phyloP scores from a whole-genome alignment of 2,329 filamentous ascomycete genomes.

The Claviceps maximensis region DNA sequence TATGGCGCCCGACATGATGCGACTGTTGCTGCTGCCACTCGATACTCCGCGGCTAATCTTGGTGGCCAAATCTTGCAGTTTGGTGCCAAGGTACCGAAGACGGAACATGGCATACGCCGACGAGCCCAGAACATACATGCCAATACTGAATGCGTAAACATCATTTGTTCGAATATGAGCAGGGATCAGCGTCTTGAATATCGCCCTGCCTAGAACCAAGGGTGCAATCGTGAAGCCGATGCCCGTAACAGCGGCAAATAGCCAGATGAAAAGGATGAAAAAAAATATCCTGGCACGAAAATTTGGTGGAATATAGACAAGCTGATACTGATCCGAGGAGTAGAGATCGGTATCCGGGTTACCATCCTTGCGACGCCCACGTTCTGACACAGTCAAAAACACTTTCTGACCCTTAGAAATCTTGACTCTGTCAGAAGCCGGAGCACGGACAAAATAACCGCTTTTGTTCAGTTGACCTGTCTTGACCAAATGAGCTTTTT shows the following conservation, averaged over 20 bases:
- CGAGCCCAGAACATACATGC: slow-evolving; percentile 67
- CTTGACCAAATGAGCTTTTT: slow-evolving; percentile 32
- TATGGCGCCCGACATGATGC: slow-evolving; percentile 15
- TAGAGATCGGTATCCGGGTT: slow-evolving; percentile 36
- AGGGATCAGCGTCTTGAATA: slow-evolving; percentile 64
- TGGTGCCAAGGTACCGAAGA: slow-evolving; percentile 24
- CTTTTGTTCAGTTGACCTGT: slow-evolving; percentile 47
- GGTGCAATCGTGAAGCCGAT: slow-evolving; percentile 77
- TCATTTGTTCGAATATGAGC: slow-evolving; percentile 70
- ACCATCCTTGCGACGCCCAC: slow-evolving; percentile 50
- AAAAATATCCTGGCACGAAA: slow-evolving; percentile 69
- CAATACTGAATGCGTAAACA: slow-evolving; percentile 89
- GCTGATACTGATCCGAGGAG: slow-evolving; percentile 48
- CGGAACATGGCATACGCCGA: slow-evolving; percentile 49
- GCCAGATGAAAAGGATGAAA: slow-evolving; percentile 85
- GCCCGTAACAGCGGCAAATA: slow-evolving; percentile 81
- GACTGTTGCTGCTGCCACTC: slow-evolving; percentile 11
- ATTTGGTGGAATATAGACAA: slow-evolving; percentile 71
- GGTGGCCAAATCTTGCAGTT: slow-evolving; percentile 18
- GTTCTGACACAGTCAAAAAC: slow-evolving; percentile 60
- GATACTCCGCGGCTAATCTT: slow-evolving; percentile 12
- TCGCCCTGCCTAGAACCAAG: slow-evolving; percentile 65
- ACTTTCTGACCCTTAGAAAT: slow-evolving; percentile 74
- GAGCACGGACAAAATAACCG: slow-evolving; percentile 80
- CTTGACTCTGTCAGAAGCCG: slow-evolving; percentile 87